A percentile compares a stretch with the other conserved stretches of the same genome.
Evolutionary conservation across 768 basidiomycete genomes (phyloP).

Genomic region (Leccinellum luteum): DNA sequence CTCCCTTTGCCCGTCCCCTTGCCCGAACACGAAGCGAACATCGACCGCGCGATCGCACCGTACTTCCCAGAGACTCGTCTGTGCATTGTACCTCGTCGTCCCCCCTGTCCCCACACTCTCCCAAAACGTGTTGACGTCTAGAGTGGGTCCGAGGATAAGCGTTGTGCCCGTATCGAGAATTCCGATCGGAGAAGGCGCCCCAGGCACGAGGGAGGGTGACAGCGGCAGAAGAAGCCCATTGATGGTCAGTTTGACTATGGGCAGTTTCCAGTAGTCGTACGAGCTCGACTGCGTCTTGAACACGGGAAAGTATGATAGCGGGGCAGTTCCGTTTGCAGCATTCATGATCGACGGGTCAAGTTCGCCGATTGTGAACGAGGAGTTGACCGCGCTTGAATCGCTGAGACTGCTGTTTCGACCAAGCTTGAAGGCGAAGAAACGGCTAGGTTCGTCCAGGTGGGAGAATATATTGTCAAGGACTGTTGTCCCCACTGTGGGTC

Average conservation of each 20-base stretch:
- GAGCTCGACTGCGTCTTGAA: constrained; percentile 31
- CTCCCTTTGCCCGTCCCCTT: constrained; percentile 31
- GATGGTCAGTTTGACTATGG: constrained; percentile 44
- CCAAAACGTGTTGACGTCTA: constrained; percentile 55
- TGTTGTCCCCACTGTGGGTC: constrained; percentile 40
- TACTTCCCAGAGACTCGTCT: constrained; percentile 45
- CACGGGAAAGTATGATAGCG: constrained; percentile 40
- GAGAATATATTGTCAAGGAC: constrained; percentile 49
- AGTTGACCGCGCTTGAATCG: constrained; percentile 23
- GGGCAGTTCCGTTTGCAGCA: constrained; percentile 27
- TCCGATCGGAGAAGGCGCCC: constrained; percentile 44
- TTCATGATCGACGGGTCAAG: constrained; percentile 36
- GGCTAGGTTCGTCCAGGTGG: constrained; percentile 36
- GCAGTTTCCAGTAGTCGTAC: constrained; percentile 61
- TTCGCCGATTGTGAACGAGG: constrained; percentile 52
- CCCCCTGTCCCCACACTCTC: constrained; percentile 41
- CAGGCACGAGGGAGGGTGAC: constrained; percentile 43
- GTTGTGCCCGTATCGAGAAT: constrained; percentile 66
- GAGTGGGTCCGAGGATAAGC: constrained; percentile 50
- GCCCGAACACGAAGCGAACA: constrained; percentile 45
- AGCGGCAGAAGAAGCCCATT: constrained; percentile 40
- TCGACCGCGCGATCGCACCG: constrained; percentile 47
- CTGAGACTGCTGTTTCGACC: constrained; percentile 30
- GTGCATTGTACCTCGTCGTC: constrained; percentile 35
- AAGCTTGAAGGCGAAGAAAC: constrained; percentile 53